phyloP scores from a whole-genome alignment of 345 rosid genomes.

The Citrus mangshanensis region DNA sequence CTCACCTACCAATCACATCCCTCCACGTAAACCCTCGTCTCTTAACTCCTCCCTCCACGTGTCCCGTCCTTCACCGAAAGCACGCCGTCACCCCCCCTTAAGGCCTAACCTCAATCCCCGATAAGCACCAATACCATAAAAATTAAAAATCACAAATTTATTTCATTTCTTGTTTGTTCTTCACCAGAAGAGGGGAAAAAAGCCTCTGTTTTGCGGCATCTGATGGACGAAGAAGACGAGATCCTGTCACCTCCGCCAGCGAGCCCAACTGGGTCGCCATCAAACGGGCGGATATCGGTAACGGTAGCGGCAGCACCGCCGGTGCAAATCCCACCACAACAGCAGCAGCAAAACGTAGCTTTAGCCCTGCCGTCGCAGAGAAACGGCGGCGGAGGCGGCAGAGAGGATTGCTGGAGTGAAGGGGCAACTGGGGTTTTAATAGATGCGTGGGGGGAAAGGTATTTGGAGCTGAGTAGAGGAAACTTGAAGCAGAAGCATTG shows the following conservation, averaged over 20 bases:
- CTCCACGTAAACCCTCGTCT: conserved; percentile 27
- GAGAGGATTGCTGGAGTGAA: conserved; percentile 99
- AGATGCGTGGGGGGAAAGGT: conserved; percentile 93
- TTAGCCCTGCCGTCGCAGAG: conserved; percentile 36
- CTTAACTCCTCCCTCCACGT: conserved; percentile 41
- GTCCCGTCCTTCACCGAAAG: conserved; percentile 48
- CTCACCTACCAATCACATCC: conserved; percentile 30
- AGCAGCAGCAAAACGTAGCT: conserved; percentile 28
- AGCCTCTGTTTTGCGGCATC: conserved; percentile 10
- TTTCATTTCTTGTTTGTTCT: neutral
- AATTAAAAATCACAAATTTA: neutral
- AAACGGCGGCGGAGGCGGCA: conserved; percentile 45
- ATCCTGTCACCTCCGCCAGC: conserved; percentile 45
- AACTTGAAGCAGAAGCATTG: conserved; percentile 95
- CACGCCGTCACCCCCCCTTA: conserved; percentile 46
- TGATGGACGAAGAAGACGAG: conserved; percentile 55
- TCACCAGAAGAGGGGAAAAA: neutral
- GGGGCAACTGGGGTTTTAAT: conserved; percentile 76
- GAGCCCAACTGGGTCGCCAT: conserved; percentile 20
- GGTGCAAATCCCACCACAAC: conserved; percentile 21
- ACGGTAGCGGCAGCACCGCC: conserved; percentile 38
- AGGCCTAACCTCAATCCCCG: neutral
- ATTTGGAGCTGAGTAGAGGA: conserved; percentile 87
- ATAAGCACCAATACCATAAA: neutral
- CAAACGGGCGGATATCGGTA: conserved; percentile 46